Base-by-base conservation (phyloP, 202 grass and related monocot genomes). In the Brachypodium distachyon region DNA sequence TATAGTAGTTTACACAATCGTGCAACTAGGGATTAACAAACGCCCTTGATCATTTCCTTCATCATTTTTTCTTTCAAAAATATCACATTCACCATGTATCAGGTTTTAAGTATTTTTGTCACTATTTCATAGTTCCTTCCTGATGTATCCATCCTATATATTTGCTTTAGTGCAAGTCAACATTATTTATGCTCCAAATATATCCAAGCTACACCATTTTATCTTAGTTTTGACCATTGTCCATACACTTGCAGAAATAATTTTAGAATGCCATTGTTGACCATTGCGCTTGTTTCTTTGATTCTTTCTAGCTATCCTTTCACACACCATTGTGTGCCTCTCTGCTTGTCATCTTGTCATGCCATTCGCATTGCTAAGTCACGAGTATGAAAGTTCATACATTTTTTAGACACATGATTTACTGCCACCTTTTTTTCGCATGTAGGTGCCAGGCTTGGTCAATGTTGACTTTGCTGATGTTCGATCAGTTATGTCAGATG, bases 391-490 rank as follows among this genome's bases (percentile, higher is more conserved):
- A 72, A 65, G 40, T 77, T 28, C 7, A 31, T 55, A 56, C 22
- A 40, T 51, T 50, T 81, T 71, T 27, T 71, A 16, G 52, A 48
- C 2, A 57, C 52, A 38, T 50, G 23, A 71, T 28, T 77, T 23
- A 12, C 6, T 80, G 6, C 78, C 56, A 46, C 66, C 9, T 72
- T 85, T 2, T 66, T 79, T 71, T 79, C n/a, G 31, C 39, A 83
- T 71, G 33, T 76, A 97, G 94, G 88, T 97, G 78, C 94, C 94
- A 75, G 94, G 94, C 66, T 88, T 97, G 82, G 94, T 97, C 33
- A 97, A 97, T 76, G 93, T 97, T 60, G 93, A 97, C 76, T 97
- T 97, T 73, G 93, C 93, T 67, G 93, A 97, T 76, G 90, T 97
- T 51, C 88, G 90, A 43, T 80, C 93, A 11, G 90, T 97, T 79